Evolutionary conservation across 2,329 filamentous ascomycete species (phyloP).

Genomic region (Stemphylium beticola): DNA sequence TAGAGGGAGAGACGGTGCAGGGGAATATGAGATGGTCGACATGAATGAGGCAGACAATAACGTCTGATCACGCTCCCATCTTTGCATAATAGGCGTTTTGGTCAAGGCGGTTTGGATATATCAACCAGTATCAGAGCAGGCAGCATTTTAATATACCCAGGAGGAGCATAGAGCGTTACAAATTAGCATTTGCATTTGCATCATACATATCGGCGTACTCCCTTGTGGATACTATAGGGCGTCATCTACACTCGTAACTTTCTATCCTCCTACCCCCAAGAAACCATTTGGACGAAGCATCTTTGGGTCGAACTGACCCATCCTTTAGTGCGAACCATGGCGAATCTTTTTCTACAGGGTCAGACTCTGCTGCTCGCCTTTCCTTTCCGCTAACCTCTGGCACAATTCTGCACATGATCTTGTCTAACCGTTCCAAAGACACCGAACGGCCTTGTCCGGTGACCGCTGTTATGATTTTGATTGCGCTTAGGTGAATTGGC

Average conservation of each 20-base stretch:
- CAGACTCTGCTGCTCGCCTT: conserved; percentile 9
- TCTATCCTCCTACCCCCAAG: conserved; percentile 44
- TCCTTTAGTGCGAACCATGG: conserved; percentile 41
- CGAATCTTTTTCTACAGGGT: conserved; percentile 17
- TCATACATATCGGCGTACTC: neutral
- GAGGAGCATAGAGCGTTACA: conserved; percentile 8
- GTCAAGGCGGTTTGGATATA: conserved; percentile 24
- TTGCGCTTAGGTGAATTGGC: conserved; percentile 14
- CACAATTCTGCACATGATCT: conserved; percentile 27
- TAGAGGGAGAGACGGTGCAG: conserved; percentile 53
- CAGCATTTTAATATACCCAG: conserved; percentile 24
- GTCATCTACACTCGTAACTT: conserved; percentile 43
- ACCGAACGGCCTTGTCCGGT: conserved; percentile 18
- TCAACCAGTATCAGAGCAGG: conserved; percentile 2
- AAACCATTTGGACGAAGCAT: conserved; percentile 33
- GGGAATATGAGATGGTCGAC: conserved; percentile 57
- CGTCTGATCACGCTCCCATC: conserved; percentile 31
- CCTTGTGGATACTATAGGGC: neutral
- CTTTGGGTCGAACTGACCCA: conserved; percentile 40
- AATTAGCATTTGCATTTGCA: neutral
- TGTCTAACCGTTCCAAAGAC: conserved; percentile 22
- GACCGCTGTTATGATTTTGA: conserved; percentile 26
- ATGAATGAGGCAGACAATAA: conserved; percentile 49
- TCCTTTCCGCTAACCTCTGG: conserved; percentile 23
- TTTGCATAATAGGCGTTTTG: conserved; percentile 39